Evolutionary conservation across 441 rosid genomes (phyloP), one percentile per base, ranked within the genome.

Genomic region (Adansonia rubrostipa): DNA sequence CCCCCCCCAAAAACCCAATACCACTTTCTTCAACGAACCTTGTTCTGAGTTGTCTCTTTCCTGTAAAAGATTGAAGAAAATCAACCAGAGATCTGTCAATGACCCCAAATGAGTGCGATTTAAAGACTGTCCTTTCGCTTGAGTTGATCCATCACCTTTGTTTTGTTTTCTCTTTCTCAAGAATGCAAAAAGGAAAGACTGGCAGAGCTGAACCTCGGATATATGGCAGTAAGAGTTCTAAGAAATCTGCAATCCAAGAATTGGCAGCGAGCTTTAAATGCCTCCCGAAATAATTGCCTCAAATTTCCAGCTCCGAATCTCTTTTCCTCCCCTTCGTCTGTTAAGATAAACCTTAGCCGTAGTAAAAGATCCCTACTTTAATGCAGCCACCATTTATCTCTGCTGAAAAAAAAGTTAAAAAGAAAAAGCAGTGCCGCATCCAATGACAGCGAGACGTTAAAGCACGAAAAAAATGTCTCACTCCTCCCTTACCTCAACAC

Each of bases 391-490:
- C 85, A 84, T 80, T 80, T 69, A 66, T 63, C 50, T 9, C 48
- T 71, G 78, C 65, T 66, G 65, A 69, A 81, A 70, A 75, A 75
- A 77, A 74, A 24, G 10, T 4, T 50, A 50, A 50, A 51, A 61
- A 60, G 9, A 62, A 78, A 80, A 78, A 47, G 77, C 82, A 45
- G 81, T 45, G 86, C 84, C 78, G 83, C 71, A 81, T 33, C 80
- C 77, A 84, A 83, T 82, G 89, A 80, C 91, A 87, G 89, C 91
- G 86, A 78, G 71, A 71, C 89, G 89, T 85, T 80, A 83, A 86
- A 87, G 84, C 80, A 76, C 82, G 82, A 71, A 78, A 65, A 9
- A 4, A 15, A 7, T 17, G 1, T n/a, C 60, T 48, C 78, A 2
- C 71, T 42, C 36, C 53, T 24, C 24, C 2, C 60, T 71, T 45